phyloP scores from a whole-genome alignment of 1,284 basidiomycete genomes.

The Ganoderma resinaceum region DNA sequence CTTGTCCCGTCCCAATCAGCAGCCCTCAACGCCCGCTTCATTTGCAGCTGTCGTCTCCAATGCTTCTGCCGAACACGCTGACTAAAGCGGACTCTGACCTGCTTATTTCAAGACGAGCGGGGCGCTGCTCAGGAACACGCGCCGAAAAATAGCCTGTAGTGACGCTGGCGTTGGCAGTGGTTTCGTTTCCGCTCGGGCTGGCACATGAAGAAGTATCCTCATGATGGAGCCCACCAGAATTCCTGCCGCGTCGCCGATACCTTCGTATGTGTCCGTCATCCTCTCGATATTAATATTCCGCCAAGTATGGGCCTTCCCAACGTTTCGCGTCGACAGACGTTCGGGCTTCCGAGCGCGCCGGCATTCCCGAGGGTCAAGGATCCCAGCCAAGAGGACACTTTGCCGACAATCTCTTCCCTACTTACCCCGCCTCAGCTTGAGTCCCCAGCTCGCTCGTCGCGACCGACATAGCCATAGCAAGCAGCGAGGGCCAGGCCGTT shows the following conservation, averaged over 20 bases:
- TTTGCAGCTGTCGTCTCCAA: conserved; percentile 2
- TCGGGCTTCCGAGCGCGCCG: background rate
- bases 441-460: background rate
- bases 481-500: background rate
- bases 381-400: background rate
- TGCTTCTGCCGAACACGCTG: conserved; percentile 3
- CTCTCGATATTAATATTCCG: background rate
- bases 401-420: background rate
- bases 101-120: background rate
- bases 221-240: background rate
- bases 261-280: background rate
- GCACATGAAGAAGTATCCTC: background rate
- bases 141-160: background rate
- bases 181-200: background rate
- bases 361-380: background rate
- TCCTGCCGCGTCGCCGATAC: background rate
- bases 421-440: background rate
- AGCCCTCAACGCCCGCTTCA: background rate
- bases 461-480: background rate
- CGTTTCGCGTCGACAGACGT: background rate
- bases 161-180: background rate
- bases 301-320: background rate
- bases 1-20: background rate
- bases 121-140: conserved; percentile 2
- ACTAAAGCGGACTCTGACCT: background rate